Evolutionary conservation across 441 rosid species (phyloP).

Genomic region (Adansonia grandidieri): DNA sequence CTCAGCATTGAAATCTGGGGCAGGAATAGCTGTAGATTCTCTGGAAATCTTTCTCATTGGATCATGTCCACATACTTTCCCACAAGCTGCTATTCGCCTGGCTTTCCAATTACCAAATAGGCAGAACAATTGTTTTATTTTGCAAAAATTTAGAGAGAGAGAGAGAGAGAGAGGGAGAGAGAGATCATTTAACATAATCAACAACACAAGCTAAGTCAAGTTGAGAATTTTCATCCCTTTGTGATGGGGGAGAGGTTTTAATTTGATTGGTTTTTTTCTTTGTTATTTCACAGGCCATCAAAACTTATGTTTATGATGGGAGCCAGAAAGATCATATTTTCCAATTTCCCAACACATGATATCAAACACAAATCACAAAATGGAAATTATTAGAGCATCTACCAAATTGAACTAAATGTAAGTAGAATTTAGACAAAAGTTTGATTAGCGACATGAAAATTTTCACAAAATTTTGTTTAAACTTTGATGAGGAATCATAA

Average conservation of each 20-base stretch:
- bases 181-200: background rate
- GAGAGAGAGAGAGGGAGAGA: background rate
- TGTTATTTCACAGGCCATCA: background rate
- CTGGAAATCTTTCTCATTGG: conserved; percentile 37
- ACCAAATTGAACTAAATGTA: background rate
- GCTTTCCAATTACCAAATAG: conserved; percentile 18
- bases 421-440: background rate
- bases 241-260: background rate
- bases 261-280: background rate
- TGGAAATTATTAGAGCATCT: background rate
- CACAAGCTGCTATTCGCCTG: conserved; percentile 48
- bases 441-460: background rate
- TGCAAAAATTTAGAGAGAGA: background rate
- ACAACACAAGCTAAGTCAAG: background rate
- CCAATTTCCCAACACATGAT: background rate
- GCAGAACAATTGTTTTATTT: background rate
- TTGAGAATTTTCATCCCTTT: background rate
- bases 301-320: background rate
- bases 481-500: background rate
- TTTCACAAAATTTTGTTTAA: background rate
- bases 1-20: conserved; percentile 73
- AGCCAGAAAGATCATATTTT: background rate
- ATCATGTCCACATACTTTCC: conserved; percentile 49
- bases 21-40: conserved; percentile 62
- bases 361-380: background rate